Evolutionary conservation across 306 rosid genomes (phyloP).

Genomic region (Lotus japonicus): DNA sequence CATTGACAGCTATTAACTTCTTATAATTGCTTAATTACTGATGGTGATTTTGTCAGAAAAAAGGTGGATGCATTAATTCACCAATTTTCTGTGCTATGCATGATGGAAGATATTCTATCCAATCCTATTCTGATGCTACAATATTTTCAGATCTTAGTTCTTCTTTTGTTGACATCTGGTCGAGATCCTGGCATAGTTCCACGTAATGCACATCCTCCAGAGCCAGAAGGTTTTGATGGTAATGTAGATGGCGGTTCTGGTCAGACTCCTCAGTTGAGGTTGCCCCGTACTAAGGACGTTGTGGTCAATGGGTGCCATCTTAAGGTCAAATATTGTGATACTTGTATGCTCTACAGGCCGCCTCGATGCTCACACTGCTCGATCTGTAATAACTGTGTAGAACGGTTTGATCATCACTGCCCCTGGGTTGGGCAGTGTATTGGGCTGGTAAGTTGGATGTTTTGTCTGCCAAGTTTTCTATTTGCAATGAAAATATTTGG

Average conservation of each 20-base stretch:
- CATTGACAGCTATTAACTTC: not conserved
- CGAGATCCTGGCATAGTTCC: conserved; percentile 99
- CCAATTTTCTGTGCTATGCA: not conserved
- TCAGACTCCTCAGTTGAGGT: conserved; percentile 87
- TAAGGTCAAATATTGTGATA: conserved; percentile 91
- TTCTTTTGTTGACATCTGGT: conserved; percentile 84
- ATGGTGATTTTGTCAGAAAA: not conserved
- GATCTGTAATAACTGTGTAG: conserved; percentile 95
- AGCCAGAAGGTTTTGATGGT: conserved; percentile 80
- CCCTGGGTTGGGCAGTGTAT: conserved; percentile 99
- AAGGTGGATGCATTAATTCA: not conserved
- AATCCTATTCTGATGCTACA: conserved; percentile 1
- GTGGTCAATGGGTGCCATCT: conserved; percentile 69
- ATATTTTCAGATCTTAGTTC: conserved; percentile 63
- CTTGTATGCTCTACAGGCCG: conserved; percentile 99
- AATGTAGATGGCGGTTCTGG: conserved; percentile 62
- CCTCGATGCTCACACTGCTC: conserved; percentile 99
- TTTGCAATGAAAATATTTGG: not conserved
- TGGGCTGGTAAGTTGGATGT: conserved; percentile 66
- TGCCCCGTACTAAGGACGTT: conserved; percentile 89
- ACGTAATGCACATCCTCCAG: conserved; percentile 92
- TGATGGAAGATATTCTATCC: not conserved
- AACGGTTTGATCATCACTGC: conserved; percentile 95
- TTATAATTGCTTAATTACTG: not conserved
- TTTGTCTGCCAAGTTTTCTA: not conserved